Conservation (phyloP, 495 filamentous ascomycete genomes). For the Xylona heveae region DNA sequence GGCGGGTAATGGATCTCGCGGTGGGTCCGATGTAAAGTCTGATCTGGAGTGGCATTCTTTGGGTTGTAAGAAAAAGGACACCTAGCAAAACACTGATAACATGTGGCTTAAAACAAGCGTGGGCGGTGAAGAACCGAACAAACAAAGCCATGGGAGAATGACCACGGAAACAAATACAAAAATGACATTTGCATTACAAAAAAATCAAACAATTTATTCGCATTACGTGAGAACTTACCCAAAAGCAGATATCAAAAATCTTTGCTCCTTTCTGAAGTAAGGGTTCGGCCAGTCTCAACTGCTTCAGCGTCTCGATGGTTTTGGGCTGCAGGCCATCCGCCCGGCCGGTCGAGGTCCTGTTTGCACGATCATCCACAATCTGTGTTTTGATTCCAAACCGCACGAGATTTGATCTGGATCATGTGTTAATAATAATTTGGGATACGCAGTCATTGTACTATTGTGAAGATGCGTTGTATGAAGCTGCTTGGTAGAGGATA, state of each 20-base stretch:
- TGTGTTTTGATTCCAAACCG: conserved; percentile 49
- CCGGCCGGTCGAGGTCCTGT: conserved; percentile 42
- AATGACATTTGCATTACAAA: no score
- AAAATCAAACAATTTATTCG: no score
- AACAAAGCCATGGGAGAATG: no score
- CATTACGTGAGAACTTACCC: conserved; percentile 26
- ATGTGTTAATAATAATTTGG: no score
- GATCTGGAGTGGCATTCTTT: conserved; percentile 31
- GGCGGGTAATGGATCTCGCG: conserved; percentile 48
- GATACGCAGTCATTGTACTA: no score
- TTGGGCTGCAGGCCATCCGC: conserved; percentile 66
- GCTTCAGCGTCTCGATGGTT: conserved; percentile 51
- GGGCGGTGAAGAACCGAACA: no score
- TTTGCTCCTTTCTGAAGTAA: conserved; percentile 38
- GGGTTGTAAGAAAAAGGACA: conserved; percentile 6
- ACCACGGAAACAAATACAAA: no score
- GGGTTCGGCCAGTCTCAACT: conserved; percentile 43
- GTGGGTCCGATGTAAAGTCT: conserved; percentile 35
- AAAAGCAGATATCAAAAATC: conserved; percentile 52
- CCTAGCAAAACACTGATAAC: not conserved
- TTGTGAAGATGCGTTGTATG: no score
- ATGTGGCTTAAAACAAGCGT: no score
- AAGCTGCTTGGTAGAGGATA: no score
- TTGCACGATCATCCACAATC: conserved; percentile 42
- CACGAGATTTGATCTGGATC: conserved; percentile 58